Base-by-base conservation (phyloP, 495 filamentous ascomycete genomes). In the Cryomyces minteri region DNA sequence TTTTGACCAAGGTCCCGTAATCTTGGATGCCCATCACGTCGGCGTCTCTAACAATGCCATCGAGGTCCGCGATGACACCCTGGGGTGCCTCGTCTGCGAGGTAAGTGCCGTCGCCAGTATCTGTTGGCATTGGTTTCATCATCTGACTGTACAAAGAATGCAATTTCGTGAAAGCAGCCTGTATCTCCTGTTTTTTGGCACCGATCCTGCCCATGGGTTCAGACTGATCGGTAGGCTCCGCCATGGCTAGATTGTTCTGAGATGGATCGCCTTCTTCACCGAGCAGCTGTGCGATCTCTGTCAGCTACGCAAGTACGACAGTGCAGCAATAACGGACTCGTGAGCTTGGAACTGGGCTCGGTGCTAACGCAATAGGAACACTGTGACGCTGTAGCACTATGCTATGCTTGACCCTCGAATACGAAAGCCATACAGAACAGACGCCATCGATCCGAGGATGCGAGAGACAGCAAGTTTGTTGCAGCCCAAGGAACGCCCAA, bases 51-150 rank as follows among this genome's bases (percentile, higher is more conserved):
- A 25, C 18, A 25, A 25, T 25, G 18, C 34, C 12, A 12, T 9
- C 34, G 40, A 41, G 9, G 40, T 41, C 66, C 30, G 60, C 53
- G 7, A 53, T 37, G 40, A 58, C 54, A 2, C 64, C 64, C 5
- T 61, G 62, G 28, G 54, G 43, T 9, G 45, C 59, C 29, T 64
- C 47, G 8, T 54, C 49, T 32, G 57, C 49, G 34, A 67, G 41
- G 40, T 70, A 67, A 9, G 55, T 49, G 12, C 62, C 62, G 53
- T 65, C 54, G 4, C 59, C 62, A 29, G 60, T 63, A 39, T 61
- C 39, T 12, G 57, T 51, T 32, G 62, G 62, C 6, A 63, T 33
- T 10, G 58, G 55, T 18, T 38, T 50, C 4, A 34, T 37, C 1
- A 54, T 46, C 10, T 50, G 52, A 28, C 45, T 46, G 25, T 60